Evolutionary conservation across 2,329 filamentous ascomycete species (phyloP), one percentile per base, ranked within the genome.

Genomic region (Xylaria sp.): DNA sequence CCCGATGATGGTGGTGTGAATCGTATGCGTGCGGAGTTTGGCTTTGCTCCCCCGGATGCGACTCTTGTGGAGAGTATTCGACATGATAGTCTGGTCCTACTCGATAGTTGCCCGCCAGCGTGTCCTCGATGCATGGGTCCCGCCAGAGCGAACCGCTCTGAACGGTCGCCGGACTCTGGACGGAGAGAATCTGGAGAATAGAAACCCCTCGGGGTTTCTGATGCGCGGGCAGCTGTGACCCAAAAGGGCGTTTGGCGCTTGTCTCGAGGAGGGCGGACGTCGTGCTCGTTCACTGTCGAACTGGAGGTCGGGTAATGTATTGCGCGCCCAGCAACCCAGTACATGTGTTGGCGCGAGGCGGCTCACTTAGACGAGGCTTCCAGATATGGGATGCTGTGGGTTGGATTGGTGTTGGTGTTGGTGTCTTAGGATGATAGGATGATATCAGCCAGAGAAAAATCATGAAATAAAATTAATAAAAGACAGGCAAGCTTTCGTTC

Each of bases 101-200:
- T 86, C 89, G 88, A 85, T 92, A 93, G 82, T 90, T 89, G 86
- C 88, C 86, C 86, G 89, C 89, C 88, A 92, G 88, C 84, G 88
- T 91, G 87, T 83, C 88, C 85, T 85, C 87, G 82, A 87, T 87
- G 82, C 89, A 91, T 91, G 87, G 88, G 88, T 88, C 86, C 88
- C 88, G 89, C 90, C 89, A 92, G 90, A 92, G 89, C 89, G 86
- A 87, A 83, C 84, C 89, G 89, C 90, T 88, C 89, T 89, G 88
- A 88, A 89, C 89, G 89, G 87, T 85, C 86, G 86, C 88, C 84
- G 87, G 85, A 81, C 81, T 86, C 83, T 87, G 87, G 78, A 88
- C 84, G 79, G 86, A 86, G 81, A 87, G 82, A 85, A 87, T 87
- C 84, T 83, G 84, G 79, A 81, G 78, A 77, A 80, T 79, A 76